Base-by-base conservation (phyloP, 345 rosid species). In the Ailanthus altissimus region DNA sequence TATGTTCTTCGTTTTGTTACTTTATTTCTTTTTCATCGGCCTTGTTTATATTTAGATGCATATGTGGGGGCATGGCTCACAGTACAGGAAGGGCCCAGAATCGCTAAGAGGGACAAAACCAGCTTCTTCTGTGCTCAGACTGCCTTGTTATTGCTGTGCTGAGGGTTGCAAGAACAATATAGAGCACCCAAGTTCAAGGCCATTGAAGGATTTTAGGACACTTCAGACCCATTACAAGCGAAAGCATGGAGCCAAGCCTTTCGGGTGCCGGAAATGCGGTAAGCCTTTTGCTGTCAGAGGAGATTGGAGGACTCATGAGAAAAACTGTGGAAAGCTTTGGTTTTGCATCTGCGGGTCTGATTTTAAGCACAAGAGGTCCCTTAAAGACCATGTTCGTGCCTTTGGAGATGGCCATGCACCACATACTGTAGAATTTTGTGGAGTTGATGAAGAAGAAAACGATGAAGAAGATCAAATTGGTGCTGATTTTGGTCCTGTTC, bases 61-160 rank as follows among this genome's bases (percentile, higher is more conserved):
- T 80, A 90, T 92, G 98, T 93, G 98, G 98, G 97, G 97, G 51
- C 98, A 93, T 82, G 98, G 98, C 38, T 92, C 95, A 28, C 92
- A 93, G 81, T 93, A 93, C 83, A 81, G 97, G 66, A 93, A 89
- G 76, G 97, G 98, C 25, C 90, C 97, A 2, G 97, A 93, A 67
- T 89, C 97, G 1, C 81, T 93, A 38, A 84, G 90, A 72, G 98
- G 97, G 75, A 86, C 89, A 42, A 93, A 90, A 77, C 85, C 92
- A 14, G 84, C 91, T 69, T 87, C 87, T 10, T 81, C 88, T 15
- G 86, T 89, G 87, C 77, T 93, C 63, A 88, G 91, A 80, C 87
- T 93, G 51, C 95, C 94, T 54, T 93, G 98, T 73, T 93, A 89
- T 81, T 93, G 98, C 74, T 93, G 94, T 76, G 84, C 87, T 18